Base-by-base conservation (phyloP, 305 asterid genomes). In the Fraxinus velutina region DNA sequence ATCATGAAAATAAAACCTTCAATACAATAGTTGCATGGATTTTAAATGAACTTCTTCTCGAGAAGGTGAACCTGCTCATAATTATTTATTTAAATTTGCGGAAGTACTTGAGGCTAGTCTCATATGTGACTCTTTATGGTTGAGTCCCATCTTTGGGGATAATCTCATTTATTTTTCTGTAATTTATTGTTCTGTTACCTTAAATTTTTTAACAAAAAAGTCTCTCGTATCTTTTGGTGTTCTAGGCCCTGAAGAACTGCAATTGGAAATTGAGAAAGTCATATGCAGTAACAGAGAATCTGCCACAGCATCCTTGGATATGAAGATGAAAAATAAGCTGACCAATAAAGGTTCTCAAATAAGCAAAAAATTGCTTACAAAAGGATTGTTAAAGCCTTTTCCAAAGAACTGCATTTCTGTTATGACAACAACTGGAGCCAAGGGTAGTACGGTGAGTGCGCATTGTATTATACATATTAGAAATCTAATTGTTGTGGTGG, bases 351-450 rank as follows among this genome's bases (percentile, higher is more conserved):
- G 92, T 77, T 89, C 95, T 24, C 90, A 92, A 83, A 89, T 95
- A 86, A 94, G 91, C 88, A 91, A 95, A 84, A 92, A 92, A 81
- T 85, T 95, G 75, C 91, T 95, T 85, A 93, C 90, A 21, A 86
- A 77, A 7, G 99, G 97, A 37, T 73, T 95, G 82, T 84, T 92
- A 82, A 95, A 94, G 84, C 99, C 97, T 22, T 95, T 95, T 81
- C 99, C 99, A 21, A 87, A 86, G 89, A 95, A 95, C 88, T 94
- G 99, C 92, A 94, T 96, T 77, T 90, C 98, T 57, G 91, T 91
- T 50, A 96, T 96, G 99, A 96, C 99, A 44, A 92, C 96, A 82
- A 94, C 97, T 34, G 99, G 99, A 55, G 99, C 98, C 39, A 96
- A 96, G 94, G 99, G 98, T 77, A 93, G 99, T 85, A 92, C 99